Conservation (phyloP, 192 early-diverging fungal genomes). For the Coemansia asiatica region DNA sequence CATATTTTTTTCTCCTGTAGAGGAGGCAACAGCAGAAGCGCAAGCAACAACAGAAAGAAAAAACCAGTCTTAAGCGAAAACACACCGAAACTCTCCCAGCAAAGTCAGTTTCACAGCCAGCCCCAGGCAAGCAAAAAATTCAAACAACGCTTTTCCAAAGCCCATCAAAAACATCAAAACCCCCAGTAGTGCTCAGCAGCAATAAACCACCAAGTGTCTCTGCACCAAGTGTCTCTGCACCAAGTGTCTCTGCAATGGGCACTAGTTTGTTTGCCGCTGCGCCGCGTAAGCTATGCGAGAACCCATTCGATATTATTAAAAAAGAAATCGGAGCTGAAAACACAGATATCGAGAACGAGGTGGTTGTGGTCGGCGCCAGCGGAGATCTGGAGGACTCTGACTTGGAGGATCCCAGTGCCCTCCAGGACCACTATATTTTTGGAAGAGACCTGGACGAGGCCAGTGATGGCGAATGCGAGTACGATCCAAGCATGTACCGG, state of each 20-base stretch:
- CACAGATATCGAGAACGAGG: neutral
- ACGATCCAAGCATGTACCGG: constrained; percentile 48
- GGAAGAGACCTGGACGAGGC: constrained; percentile 1
- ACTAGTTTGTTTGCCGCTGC: constrained; percentile 39
- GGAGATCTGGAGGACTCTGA: neutral
- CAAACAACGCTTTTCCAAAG: constrained; percentile 4
- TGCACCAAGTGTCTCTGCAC: too few species aligned
- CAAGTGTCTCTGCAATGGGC: neutral
- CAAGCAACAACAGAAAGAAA: constrained; percentile 21
- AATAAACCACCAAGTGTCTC: neutral
- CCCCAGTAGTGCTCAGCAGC: too few species aligned
- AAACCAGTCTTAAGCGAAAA: constrained; percentile 20
- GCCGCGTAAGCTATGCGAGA: constrained; percentile 22
- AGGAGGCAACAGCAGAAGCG: constrained; percentile 40
- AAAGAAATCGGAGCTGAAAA: constrained; percentile 8
- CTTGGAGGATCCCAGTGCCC: neutral
- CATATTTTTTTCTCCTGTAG: constrained; percentile 5
- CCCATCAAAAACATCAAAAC: neutral
- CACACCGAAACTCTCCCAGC: constrained; percentile 12
- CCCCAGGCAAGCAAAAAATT: neutral
- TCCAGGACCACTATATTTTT: neutral
- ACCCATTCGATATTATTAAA: constrained; percentile 50
- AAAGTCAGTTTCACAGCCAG: constrained; percentile 4
- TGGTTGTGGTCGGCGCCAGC: constrained; percentile 22
- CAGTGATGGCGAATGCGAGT: constrained; percentile 11